Evolutionary conservation across 2,329 filamentous ascomycete genomes (phyloP), one percentile per base, ranked within the genome.

Genomic region (Incumbomyces lentus): DNA sequence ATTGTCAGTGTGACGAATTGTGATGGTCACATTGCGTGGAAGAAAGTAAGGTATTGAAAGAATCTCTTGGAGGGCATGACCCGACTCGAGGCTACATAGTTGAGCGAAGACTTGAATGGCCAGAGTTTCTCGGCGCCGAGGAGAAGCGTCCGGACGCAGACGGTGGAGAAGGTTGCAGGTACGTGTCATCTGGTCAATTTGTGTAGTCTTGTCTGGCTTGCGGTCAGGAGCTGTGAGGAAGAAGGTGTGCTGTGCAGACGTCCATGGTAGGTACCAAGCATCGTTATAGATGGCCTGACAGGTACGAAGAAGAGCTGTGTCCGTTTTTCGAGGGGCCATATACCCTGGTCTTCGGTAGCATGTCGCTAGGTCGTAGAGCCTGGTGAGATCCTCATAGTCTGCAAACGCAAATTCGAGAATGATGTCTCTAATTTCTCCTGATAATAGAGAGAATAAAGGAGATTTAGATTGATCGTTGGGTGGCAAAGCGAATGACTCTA

Each of bases 1-100:
- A 62, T 70, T 74, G 49, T 75, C 72, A 2, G 70, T 64, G 48
- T 75, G 72, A 0, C 71, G 65, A 6, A 75, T 63, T 0, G 70
- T 74, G 10, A 75, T 54, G 0, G 64, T 69, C 1, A 75, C 42
- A 1, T 49, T 53, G 1, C 57, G 59, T 0, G 69, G 68, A 6
- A 55, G 48, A 29, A 72, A 62, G 11, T 57, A 45, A 0, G 49
- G 53, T 35, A 56, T 57, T 0, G 17, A 13, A 0, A 70, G 51
- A 0, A 70, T 42, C 0, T 16, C 1, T 6, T 51, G 29, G 1
- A 71, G 48, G 7, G 39, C 31, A 0, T 29, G 5, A 0, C 62
- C 59, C 0, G 50, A 33, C 41, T 71, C 64, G 3, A 72, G 55
- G 17, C 44, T 53, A 43, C 56, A 70, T 56, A 71, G 63, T 40